These are phyloP conservation scores for Geum urbanum DNA, from an alignment of 306 rosid genomes.

Conservation along the genomic window DNA sequence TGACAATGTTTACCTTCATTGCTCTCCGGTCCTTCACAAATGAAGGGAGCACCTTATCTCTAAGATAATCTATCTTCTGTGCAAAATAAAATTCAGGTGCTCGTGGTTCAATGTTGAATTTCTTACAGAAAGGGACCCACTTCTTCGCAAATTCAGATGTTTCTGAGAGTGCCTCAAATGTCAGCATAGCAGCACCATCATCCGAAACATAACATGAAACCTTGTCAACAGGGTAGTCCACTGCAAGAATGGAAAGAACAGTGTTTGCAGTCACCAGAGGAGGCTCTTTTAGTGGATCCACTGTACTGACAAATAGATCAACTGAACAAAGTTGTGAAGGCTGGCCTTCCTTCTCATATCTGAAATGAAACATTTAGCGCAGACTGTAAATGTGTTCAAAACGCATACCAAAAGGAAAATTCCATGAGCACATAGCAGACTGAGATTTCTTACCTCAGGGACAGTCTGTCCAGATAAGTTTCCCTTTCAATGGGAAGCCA, in stretches of 20 bases:
- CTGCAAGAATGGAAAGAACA: slow-evolving; percentile 59
- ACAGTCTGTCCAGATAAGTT: slow-evolving; percentile 59
- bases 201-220: slow-evolving; percentile 71
- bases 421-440: background rate
- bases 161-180: slow-evolving; percentile 63
- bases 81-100: slow-evolving; percentile 70
- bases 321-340: slow-evolving; percentile 45
- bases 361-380: slow-evolving; percentile 11
- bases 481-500: slow-evolving; percentile 60
- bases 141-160: slow-evolving; percentile 69
- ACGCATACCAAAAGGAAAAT: slow-evolving; percentile 2
- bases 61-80: slow-evolving; percentile 50
- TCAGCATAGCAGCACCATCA: slow-evolving; percentile 65
- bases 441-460: slow-evolving; percentile 44
- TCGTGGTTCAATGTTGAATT: slow-evolving; percentile 58
- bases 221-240: slow-evolving; percentile 65
- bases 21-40: slow-evolving; percentile 71
- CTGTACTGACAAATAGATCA: slow-evolving; percentile 59
- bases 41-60: slow-evolving; percentile 50
- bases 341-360: slow-evolving; percentile 65
- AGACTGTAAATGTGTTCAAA: slow-evolving; percentile 1
- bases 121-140: slow-evolving; percentile 75
- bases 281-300: slow-evolving; percentile 55
- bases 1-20: slow-evolving; percentile 49
- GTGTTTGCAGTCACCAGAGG: slow-evolving; percentile 70